Conservation (phyloP, 345 rosid genomes). For the Atalantia buxifolia region DNA sequence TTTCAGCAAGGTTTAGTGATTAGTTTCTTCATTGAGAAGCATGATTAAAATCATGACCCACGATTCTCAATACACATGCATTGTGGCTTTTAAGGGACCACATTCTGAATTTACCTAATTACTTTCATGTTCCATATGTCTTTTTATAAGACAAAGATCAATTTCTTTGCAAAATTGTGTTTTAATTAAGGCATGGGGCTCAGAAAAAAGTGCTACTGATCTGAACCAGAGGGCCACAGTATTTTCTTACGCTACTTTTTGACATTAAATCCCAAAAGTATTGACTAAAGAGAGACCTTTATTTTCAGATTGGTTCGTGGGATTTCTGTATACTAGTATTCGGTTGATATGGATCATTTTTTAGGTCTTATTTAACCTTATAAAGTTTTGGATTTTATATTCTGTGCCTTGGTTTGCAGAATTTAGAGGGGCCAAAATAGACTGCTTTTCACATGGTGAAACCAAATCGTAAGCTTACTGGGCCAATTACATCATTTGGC, state of each 20-base stretch:
- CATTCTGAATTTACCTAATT: background rate
- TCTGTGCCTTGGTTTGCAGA: background rate
- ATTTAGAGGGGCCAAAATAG: background rate
- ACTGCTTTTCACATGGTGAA: background rate
- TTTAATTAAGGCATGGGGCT: background rate
- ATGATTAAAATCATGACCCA: background rate
- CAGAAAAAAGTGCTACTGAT: background rate
- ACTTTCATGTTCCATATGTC: background rate
- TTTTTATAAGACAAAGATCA: background rate
- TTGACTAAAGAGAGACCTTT: background rate
- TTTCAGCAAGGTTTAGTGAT: background rate
- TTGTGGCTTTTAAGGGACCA: slow-evolving; percentile 6
- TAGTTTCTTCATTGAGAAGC: background rate
- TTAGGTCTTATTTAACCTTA: background rate
- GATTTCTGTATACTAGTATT: background rate
- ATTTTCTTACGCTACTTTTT: background rate
- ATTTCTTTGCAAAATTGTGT: background rate
- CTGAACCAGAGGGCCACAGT: background rate
- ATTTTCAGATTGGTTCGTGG: background rate
- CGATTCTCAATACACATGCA: background rate
- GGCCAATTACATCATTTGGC: background rate
- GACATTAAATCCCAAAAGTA: background rate
- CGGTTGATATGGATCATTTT: background rate
- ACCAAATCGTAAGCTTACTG: background rate
- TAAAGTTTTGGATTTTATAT: background rate